Evolutionary conservation across 2,329 filamentous ascomycete species (phyloP).

Genomic region (Dendrostoma leiphaemia): DNA sequence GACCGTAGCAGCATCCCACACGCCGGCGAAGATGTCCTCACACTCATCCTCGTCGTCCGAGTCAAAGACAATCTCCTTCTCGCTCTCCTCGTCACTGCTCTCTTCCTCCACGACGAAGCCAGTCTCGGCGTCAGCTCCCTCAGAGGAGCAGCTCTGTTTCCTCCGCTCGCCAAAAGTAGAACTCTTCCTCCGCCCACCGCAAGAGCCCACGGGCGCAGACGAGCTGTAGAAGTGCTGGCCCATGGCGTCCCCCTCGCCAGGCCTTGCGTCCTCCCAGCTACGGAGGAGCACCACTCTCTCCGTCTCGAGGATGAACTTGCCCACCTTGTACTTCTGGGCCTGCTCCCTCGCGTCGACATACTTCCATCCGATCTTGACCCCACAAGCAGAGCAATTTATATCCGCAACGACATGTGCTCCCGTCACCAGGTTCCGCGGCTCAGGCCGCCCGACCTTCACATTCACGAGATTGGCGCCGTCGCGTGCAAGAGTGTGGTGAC

Average conservation of each 20-base stretch:
- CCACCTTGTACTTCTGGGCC: conserved; percentile 64
- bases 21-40: conserved; percentile 62
- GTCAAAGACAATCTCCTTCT: conserved; percentile 52
- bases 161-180: conserved; percentile 17
- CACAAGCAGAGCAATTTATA: conserved; percentile 57
- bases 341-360: conserved; percentile 62
- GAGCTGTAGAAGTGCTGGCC: conserved; percentile 20
- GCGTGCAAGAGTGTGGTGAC: conserved; percentile 18
- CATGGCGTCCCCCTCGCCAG: conserved; percentile 13
- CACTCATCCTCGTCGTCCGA: conserved; percentile 66
- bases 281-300: conserved; percentile 52
- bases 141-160: conserved; percentile 14
- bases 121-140: neutral
- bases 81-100: conserved; percentile 13
- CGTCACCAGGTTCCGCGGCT: conserved; percentile 58
- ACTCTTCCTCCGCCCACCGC: conserved; percentile 12
- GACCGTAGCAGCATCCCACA: conserved; percentile 56
- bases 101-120: conserved; percentile 20
- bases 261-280: conserved; percentile 50
- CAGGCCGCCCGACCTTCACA: conserved; percentile 51
- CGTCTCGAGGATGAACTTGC: conserved; percentile 66
- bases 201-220: neutral
- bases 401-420: conserved; percentile 64
- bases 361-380: conserved; percentile 63
- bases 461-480: conserved; percentile 44